phyloP scores from a whole-genome alignment of 2,329 filamentous ascomycete genomes.

The Sporothrix inflata region DNA sequence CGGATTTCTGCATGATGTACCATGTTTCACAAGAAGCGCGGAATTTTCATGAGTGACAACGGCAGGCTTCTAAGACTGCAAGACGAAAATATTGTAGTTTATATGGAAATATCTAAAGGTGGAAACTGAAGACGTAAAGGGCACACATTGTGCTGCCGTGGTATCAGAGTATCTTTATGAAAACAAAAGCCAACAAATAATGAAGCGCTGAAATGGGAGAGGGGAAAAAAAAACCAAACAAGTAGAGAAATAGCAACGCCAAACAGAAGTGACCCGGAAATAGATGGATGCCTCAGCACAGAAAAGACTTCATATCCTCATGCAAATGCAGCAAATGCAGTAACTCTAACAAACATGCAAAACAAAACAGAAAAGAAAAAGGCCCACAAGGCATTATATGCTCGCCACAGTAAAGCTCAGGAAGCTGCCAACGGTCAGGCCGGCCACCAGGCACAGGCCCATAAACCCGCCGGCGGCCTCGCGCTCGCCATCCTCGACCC shows the following conservation, averaged over 20 bases:
- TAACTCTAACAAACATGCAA: neutral
- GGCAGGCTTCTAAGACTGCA: neutral
- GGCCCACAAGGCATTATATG: conserved; percentile 40
- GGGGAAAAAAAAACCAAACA: neutral
- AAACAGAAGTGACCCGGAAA: neutral
- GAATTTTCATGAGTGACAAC: neutral
- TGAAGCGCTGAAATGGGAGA: neutral
- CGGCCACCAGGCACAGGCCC: conserved; percentile 84
- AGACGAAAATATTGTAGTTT: neutral
- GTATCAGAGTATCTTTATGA: conserved; percentile 8
- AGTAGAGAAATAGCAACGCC: neutral
- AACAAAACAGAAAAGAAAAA: neutral
- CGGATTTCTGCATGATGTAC: neutral
- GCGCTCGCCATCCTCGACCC: conserved; percentile 79
- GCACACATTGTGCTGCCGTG: conserved; percentile 4
- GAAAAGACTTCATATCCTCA: conserved; percentile 2
- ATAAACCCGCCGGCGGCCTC: conserved; percentile 94
- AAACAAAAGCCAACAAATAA: neutral
- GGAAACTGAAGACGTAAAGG: neutral
- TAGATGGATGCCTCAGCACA: neutral
- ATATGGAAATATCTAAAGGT: neutral
- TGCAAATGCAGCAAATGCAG: neutral
- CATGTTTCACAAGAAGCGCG: neutral
- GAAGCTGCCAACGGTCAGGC: conserved; percentile 82
- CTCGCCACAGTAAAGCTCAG: conserved; percentile 77